phyloP scores from a whole-genome alignment of 257 asterid species.

The Petunia secreta region DNA sequence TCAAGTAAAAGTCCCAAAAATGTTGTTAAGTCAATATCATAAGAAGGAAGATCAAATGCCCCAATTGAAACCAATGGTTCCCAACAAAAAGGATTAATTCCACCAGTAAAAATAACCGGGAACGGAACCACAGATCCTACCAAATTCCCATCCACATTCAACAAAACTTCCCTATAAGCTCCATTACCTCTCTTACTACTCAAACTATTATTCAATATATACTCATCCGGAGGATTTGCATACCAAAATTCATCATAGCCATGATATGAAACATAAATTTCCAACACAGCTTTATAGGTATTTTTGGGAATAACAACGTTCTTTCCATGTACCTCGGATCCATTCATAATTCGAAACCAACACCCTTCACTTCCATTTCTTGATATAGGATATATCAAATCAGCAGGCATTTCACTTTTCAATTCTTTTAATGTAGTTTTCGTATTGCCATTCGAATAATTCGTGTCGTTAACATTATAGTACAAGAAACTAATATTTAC shows the following conservation, averaged over 20 bases:
- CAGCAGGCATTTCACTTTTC: constrained; percentile 57
- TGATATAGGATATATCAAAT: constrained; percentile 72
- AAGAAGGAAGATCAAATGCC: constrained; percentile 82
- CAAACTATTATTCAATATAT: constrained; percentile 49
- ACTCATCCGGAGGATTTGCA: constrained; percentile 80
- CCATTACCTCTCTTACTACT: constrained; percentile 60
- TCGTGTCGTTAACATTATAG: constrained; percentile 35
- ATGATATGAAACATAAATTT: constrained; percentile 74
- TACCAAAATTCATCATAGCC: constrained; percentile 90
- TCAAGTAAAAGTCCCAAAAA: constrained; percentile 65
- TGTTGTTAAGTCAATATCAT: constrained; percentile 77
- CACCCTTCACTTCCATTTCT: constrained; percentile 55
- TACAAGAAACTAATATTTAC: constrained; percentile 67
- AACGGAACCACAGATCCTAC: constrained; percentile 81
- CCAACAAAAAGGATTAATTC: constrained; percentile 86
- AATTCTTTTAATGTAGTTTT: not conserved
- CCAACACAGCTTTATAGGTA: constrained; percentile 77
- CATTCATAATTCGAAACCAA: constrained; percentile 75
- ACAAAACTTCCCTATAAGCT: constrained; percentile 68
- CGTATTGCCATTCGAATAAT: constrained; percentile 1
- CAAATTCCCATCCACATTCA: constrained; percentile 57
- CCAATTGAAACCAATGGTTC: constrained; percentile 80
- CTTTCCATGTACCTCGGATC: constrained; percentile 46
- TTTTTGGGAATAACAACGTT: constrained; percentile 58
- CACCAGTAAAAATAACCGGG: constrained; percentile 82